phyloP scores from a whole-genome alignment of 495 filamentous ascomycete species.

The Pyronema domesticum region DNA sequence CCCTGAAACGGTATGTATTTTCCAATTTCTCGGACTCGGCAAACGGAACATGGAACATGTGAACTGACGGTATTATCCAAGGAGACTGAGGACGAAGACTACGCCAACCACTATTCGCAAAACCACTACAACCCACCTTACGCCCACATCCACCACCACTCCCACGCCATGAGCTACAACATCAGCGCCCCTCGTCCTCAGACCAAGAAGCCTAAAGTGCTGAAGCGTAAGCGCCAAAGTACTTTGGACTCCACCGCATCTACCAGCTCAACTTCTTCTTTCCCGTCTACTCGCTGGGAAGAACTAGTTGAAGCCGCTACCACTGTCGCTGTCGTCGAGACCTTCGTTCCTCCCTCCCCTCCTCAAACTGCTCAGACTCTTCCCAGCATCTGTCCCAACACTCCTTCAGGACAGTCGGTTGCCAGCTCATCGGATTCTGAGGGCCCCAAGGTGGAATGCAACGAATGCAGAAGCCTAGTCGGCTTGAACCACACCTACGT shows the following conservation, averaged over 20 bases:
- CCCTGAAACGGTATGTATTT: constrained; percentile 5
- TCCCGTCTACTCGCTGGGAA: constrained; percentile 19
- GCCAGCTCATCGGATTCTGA: constrained; percentile 10
- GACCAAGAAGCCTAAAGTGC: not conserved
- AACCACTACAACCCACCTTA: not conserved
- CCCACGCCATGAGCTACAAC: not conserved
- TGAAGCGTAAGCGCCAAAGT: constrained; percentile 20
- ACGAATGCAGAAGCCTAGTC: constrained; percentile 14
- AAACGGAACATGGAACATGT: no score
- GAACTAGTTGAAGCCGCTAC: constrained; percentile 23
- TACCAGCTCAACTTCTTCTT: constrained; percentile 5
- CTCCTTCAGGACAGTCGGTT: constrained; percentile 8
- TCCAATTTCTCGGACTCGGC: not conserved
- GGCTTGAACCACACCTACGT: constrained; percentile 16
- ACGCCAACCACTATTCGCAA: not conserved
- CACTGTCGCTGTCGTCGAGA: constrained; percentile 21
- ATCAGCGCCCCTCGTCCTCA: not conserved
- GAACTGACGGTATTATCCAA: constrained; percentile 4
- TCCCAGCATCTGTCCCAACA: constrained; percentile 19
- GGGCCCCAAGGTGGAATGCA: constrained; percentile 15
- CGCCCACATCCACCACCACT: constrained; percentile 5
- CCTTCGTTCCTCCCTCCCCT: constrained; percentile 8
- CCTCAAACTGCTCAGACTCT: constrained; percentile 11
- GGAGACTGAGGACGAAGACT: constrained; percentile 23
- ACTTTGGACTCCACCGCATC: constrained; percentile 4